Evolutionary conservation across 768 basidiomycete species (phyloP), one percentile per base, ranked within the genome.

Genomic region (Melanogaster broomeanus): DNA sequence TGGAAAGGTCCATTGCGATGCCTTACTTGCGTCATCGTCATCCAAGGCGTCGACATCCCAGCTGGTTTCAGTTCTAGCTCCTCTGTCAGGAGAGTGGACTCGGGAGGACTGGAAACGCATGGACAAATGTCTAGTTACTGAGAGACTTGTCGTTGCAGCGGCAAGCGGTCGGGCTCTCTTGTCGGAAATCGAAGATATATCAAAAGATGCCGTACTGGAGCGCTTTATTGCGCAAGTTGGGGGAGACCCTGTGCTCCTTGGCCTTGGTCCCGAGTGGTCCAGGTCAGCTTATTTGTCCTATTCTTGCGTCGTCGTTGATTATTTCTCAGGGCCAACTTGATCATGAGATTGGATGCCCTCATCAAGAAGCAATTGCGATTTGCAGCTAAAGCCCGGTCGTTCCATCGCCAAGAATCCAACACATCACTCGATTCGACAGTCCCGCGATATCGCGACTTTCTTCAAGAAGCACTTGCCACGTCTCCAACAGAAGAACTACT

Each of bases 81-180:
- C 60, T 34, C 24, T 13, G 1, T 39, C 45, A 12, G 56, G 70
- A 13, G 71, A 68, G 35, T 94, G 91, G 91, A 74, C 77, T 4
- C 87, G 85, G 61, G 79, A 80, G 19, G 87, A 92, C 45, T 94
- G 91, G 91, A 91, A 87, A 65, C 62, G 75, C 42, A 74, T 94
- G 43, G 91, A 93, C 66, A 80, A 80, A 21, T 90, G 88, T 60
- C 86, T 92, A 55, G 85, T 87, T 11, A 86, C 88, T 47, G 83
- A 86, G 63, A 74, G 87, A 28, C 66, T 87, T 13, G 75, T 77
- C 3, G 57, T 81, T 41, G 82, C 75, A 3, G 66, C 56, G 57
- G 63, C 52, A 34, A 60, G 44, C 51, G 57, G 66, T 24, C 42
- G 62, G 38, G 70, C 74, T 34, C 64, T 65, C 9, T 56, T 87